Conservation (phyloP, 2,329 filamentous ascomycete species). For the Arthroderma sp. region DNA sequence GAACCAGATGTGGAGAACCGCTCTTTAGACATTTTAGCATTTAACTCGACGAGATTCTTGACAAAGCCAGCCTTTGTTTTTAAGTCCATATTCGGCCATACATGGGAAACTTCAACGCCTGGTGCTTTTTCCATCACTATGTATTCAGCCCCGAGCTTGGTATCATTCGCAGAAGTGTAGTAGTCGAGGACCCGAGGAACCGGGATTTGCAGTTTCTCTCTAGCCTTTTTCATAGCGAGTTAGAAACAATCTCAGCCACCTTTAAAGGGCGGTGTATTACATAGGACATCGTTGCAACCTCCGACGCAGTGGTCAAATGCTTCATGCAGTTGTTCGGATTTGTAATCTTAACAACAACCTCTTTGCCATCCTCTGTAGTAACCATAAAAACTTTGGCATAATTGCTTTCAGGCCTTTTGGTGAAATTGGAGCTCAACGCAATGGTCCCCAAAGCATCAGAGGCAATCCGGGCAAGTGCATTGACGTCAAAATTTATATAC, state of each 20-base stretch:
- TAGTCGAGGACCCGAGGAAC: background rate
- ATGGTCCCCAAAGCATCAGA: constrained; percentile 19
- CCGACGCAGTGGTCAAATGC: constrained; percentile 18
- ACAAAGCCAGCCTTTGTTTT: too few relatives aligned
- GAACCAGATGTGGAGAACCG: too few relatives aligned
- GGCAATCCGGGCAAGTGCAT: constrained; percentile 20
- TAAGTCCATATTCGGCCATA: constrained; percentile 17
- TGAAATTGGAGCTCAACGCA: constrained; percentile 7
- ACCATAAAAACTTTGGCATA: too few relatives aligned
- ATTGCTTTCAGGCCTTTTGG: too few relatives aligned
- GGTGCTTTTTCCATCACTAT: constrained; percentile 19
- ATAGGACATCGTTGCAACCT: constrained; percentile 27
- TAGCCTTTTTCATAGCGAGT: too few relatives aligned
- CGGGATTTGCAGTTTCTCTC: background rate
- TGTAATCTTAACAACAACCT: constrained; percentile 7
- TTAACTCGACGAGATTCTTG: too few relatives aligned
- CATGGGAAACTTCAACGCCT: constrained; percentile 16
- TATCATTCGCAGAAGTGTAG: constrained; percentile 3
- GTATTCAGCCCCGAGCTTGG: constrained; percentile 13
- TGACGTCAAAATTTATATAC: constrained; percentile 20
- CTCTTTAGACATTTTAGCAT: too few relatives aligned
- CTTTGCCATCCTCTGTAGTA: constrained; percentile 4
- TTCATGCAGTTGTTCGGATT: constrained; percentile 5
- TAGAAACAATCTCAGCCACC: background rate
- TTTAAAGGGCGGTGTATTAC: constrained; percentile 4